A percentile compares a stretch with the other conserved stretches of the same genome.
phyloP scores from a whole-genome alignment of 1,139 yeast species.

The Kodamaea derodonti region DNA sequence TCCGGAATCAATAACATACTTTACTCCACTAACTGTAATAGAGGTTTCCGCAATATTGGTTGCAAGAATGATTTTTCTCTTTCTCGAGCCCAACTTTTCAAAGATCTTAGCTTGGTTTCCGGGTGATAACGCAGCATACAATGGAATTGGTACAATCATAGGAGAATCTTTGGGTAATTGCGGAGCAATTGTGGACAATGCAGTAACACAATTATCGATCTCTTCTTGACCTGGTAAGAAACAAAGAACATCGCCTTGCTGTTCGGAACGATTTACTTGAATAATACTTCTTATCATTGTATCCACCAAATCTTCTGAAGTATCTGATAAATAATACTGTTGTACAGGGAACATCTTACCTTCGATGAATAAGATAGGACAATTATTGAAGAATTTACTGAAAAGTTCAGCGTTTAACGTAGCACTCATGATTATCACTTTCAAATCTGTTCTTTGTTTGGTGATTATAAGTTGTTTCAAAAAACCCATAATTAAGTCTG shows the following conservation, averaged over 20 bases:
- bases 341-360: conserved; percentile 89
- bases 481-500: conserved; percentile 88
- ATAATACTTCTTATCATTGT: conserved; percentile 69
- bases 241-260: conserved; percentile 82
- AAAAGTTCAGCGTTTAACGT: conserved; percentile 92
- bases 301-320: conserved; percentile 79
- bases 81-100: conserved; percentile 50
- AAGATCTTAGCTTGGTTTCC: conserved; percentile 77
- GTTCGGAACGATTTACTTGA: conserved; percentile 77
- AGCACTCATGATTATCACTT: conserved; percentile 84
- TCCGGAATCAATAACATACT: conserved; percentile 90
- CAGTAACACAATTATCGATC: conserved; percentile 76
- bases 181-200: conserved; percentile 59
- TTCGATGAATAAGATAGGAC: conserved; percentile 80
- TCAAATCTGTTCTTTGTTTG: conserved; percentile 50
- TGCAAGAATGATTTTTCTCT: conserved; percentile 81
- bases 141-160: conserved; percentile 67
- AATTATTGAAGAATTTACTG: conserved; percentile 68
- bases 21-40: conserved; percentile 92
- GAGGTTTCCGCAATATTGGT: conserved; percentile 98
- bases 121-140: conserved; percentile 92
- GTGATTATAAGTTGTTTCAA: conserved; percentile 58
- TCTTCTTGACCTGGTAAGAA: conserved; percentile 97
- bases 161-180: conserved; percentile 76
- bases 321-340: conserved; percentile 56